These are phyloP conservation scores for Fraxinus angustifolia DNA, from an alignment of 305 asterid species.

Conservation along the genomic window DNA sequence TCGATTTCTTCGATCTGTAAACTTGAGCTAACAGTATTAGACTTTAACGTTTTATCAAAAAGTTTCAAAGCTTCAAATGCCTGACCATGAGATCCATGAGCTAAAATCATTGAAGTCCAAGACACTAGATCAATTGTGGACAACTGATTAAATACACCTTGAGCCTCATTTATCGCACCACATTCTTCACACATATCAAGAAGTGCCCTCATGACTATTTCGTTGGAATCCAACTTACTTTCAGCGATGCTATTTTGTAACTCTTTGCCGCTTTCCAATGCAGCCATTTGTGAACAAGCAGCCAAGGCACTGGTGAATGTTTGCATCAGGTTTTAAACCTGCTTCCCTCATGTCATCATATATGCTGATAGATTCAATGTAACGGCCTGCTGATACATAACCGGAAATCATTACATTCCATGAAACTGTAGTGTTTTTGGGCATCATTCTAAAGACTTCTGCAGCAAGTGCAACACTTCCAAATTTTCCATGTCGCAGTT, in stretches of 20 bases:
- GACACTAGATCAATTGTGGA: conserved; percentile 58
- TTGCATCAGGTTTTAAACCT: conserved; percentile 52
- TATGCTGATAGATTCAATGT: conserved; percentile 56
- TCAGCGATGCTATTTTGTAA: conserved; percentile 44
- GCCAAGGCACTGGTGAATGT: conserved; percentile 60
- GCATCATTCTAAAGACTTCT: conserved; percentile 36
- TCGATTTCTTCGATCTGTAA: too few species aligned
- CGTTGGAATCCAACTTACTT: conserved; percentile 43
- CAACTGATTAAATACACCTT: conserved; percentile 44
- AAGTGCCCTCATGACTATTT: conserved; percentile 68
- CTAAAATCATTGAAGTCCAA: conserved; percentile 77
- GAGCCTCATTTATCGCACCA: conserved; percentile 69
- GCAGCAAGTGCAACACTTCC: conserved; percentile 42
- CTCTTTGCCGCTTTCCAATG: conserved; percentile 62
- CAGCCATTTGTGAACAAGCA: conserved; percentile 71
- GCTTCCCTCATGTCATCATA: conserved; percentile 48
- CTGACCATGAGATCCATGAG: conserved; percentile 78
- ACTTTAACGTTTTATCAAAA: conserved; percentile 50
- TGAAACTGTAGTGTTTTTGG: conserved; percentile 44
- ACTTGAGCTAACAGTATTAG: conserved; percentile 5
- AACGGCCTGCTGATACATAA: conserved; percentile 58
- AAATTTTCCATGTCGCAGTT: not conserved
- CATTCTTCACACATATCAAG: conserved; percentile 85
- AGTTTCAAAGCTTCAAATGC: conserved; percentile 54
- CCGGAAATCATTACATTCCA: conserved; percentile 90